Evolutionary conservation across 352 stramenopile genomes (phyloP), one percentile per base, ranked within the genome.

Genomic region (Globisporangium cederbergense): DNA sequence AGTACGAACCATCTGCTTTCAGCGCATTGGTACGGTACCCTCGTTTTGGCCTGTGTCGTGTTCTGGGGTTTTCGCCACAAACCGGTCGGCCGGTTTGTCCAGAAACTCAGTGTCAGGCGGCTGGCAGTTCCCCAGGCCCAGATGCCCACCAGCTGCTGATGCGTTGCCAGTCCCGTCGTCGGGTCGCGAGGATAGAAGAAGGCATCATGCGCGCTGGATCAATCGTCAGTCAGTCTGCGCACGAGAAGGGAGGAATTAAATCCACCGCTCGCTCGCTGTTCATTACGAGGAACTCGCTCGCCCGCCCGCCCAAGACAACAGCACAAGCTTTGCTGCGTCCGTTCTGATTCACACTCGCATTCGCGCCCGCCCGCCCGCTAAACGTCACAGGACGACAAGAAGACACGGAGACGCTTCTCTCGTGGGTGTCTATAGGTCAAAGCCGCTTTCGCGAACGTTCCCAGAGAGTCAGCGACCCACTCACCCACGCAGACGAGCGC

Each of bases 361-460:
- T 52, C 56, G 56, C 43, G 56, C 2, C 25, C 32, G 13, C 50
- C 5, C 47, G 28, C 14, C 22, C 20, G 49, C 49, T 36, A 20
- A 36, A 25, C 9, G 13, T 20, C 49, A 20, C 49, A 54, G 9
- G 10, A 54, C 36, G 49, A 54, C 49, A 16, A 54, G 30, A 16
- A 10, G 22, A 16, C 18, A 49, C 43, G 43, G n/a, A 18, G 40
- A 46, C 40, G 40, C 40, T 25, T 49, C 43, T 46, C 40, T 10
- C 43, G 51, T 6, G 7, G 14, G 50, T 46, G 52, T 58, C 52
- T 34, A 58, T 25, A 58, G 3, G 30, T 36, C 16, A 28, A 43
- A 13, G 30, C 32, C 52, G 32, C 52, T 43, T 58, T 40, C 36
- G 30, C 52, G 52, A 58, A 58, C 52, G 52, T 58, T 58, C 52